Evolutionary conservation across 306 rosid species (phyloP), one percentile per base, ranked within the genome.

Genomic region (Begonia fuchsioides): DNA sequence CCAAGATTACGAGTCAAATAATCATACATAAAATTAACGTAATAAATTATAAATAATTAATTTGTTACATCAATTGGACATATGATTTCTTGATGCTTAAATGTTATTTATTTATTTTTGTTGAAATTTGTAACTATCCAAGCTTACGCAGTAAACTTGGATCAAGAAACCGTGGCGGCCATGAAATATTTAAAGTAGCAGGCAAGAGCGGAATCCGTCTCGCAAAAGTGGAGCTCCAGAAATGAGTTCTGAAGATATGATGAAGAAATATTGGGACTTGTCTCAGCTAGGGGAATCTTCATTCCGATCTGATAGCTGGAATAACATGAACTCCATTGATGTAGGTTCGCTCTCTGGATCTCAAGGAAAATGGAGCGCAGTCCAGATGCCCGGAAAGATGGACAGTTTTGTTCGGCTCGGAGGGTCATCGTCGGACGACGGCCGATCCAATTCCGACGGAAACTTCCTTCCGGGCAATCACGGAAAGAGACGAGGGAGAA

Each of bases 141-240:
- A 26, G 35, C 35, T 26, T 26, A 26, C 35, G 35, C 7, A 26
- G 8, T 2, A 26, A 26, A 26, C 7, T 26, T 26, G 35, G 35
- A 4, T 26, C 7, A 8, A 26, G 7, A 26, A 2, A 26, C 35
- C 8, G n/a, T 4, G 35, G 35, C 57, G 60, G 63, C 39, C 81
- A 93, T 48, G 82, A 79, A 0, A 76, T 93, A 47, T 70, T 84
- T 15, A 81, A 72, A 43, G 97, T 79, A 14, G 95, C 97, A 9
- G 77, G 64, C 54, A 50, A 50, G 43, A 82, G 81, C 19, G 95
- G 94, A 10, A 72, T 90, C n/a, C n/a, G n/a, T n/a, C n/a, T n/a
- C n/a, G n/a, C n/a, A n/a, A n/a, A n/a, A 26, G 8, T 1, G 97
- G 0, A 20, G 79, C 84, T 47, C 51, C 83, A 0, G 97, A 90